Evolutionary conservation across 345 rosid species (phyloP).

Genomic region (Conringia planisiliqua): DNA sequence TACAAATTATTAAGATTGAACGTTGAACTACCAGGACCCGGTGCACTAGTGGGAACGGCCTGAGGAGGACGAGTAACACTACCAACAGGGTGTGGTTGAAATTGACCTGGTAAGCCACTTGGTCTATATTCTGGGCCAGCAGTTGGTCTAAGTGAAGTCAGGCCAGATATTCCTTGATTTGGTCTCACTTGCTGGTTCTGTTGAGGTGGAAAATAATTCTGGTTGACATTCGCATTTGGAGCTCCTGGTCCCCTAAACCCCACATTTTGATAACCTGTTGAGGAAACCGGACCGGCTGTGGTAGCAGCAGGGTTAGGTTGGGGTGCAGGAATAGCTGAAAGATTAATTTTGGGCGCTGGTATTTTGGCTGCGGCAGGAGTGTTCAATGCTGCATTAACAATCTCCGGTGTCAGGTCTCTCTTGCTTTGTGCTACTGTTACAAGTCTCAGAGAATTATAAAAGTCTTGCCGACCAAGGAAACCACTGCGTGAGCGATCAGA

Average conservation of each 20-base stretch:
- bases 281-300: slow-evolving; percentile 35
- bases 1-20: slow-evolving; percentile 54
- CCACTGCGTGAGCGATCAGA: slow-evolving; percentile 78
- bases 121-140: slow-evolving; percentile 52
- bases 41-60: slow-evolving; percentile 34
- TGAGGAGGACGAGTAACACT: slow-evolving; percentile 46
- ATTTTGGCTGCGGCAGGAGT: slow-evolving; percentile 97
- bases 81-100: slow-evolving; percentile 39
- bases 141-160: slow-evolving; percentile 46
- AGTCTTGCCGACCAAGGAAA: slow-evolving; percentile 82
- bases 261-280: slow-evolving; percentile 40
- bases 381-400: slow-evolving; percentile 88
- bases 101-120: slow-evolving; percentile 41
- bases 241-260: slow-evolving; percentile 65
- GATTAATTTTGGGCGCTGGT: slow-evolving; percentile 87
- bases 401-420: slow-evolving; percentile 88
- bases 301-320: slow-evolving; percentile 45
- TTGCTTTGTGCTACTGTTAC: slow-evolving; percentile 98
- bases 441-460: slow-evolving; percentile 83
- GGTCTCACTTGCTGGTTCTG: slow-evolving; percentile 43
- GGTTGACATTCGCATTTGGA: slow-evolving; percentile 48
- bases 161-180: slow-evolving; percentile 51
- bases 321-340: slow-evolving; percentile 49
- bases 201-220: slow-evolving; percentile 53
- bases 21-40: slow-evolving; percentile 40